These are phyloP conservation scores for Nemania serpens DNA, from an alignment of 2,329 filamentous ascomycete genomes.

Conservation along the genomic window DNA sequence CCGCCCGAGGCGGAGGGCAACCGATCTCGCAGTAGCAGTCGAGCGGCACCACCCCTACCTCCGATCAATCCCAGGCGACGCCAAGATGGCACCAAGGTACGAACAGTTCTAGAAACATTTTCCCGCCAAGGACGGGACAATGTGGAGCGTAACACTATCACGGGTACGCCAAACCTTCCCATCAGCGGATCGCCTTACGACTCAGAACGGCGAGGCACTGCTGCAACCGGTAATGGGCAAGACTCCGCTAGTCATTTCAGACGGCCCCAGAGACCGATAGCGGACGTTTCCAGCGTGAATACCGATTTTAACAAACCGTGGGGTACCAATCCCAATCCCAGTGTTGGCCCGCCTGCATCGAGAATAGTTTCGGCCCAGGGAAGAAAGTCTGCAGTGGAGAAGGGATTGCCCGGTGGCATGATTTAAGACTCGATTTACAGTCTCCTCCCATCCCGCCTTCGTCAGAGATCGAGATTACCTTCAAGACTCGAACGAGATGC, in stretches of 20 bases:
- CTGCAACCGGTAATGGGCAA: conserved; percentile 48
- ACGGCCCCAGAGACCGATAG: conserved; percentile 49
- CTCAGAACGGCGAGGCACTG: conserved; percentile 33
- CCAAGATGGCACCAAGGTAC: conserved; percentile 44
- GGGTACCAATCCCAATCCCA: conserved; percentile 36
- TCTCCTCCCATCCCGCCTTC: too few species aligned
- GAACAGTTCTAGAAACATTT: conserved; percentile 48
- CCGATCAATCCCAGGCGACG: conserved; percentile 63
- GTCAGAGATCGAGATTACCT: not conserved
- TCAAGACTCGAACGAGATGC: not conserved
- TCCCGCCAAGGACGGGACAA: conserved; percentile 43
- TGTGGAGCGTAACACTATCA: conserved; percentile 36
- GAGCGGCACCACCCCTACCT: conserved; percentile 56
- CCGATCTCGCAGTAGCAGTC: conserved; percentile 46
- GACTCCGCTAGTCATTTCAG: conserved; percentile 45
- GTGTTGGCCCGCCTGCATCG: conserved; percentile 43
- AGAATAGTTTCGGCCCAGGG: conserved; percentile 42
- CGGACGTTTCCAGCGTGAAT: conserved; percentile 42
- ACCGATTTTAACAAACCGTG: conserved; percentile 31
- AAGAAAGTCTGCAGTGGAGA: conserved; percentile 33
- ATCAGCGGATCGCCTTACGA: not conserved
- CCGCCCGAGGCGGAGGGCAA: conserved; percentile 41
- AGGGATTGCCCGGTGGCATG: conserved; percentile 50
- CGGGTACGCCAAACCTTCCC: conserved; percentile 42
- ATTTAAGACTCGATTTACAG: conserved; percentile 42